Conservation (phyloP, 129 eudicot genomes). For the Arctium lappa region DNA sequence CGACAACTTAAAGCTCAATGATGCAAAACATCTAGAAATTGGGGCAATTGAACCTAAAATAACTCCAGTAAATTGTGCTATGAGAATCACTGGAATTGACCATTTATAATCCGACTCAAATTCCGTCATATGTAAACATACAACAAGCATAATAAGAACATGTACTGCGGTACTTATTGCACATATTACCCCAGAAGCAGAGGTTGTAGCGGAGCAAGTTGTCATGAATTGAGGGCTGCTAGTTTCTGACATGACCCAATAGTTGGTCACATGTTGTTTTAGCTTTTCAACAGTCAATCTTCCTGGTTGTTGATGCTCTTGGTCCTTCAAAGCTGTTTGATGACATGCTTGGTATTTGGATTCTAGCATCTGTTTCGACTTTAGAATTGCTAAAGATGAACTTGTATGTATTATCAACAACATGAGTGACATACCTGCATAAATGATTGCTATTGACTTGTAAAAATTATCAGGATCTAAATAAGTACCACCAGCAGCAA, state of each 20-base stretch:
- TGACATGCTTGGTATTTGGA: constrained; percentile 1
- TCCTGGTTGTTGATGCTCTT: neutral
- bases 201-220: neutral
- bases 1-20: constrained; percentile 1
- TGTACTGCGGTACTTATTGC: neutral
- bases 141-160: neutral
- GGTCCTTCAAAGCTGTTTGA: neutral
- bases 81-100: neutral
- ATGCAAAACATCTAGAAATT: constrained; percentile 10
- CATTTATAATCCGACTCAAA: neutral
- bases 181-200: too few relatives aligned
- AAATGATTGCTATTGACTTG: neutral
- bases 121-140: too few relatives aligned
- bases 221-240: constrained; percentile 26
- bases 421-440: neutral
- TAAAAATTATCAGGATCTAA: neutral
- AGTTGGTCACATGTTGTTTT: constrained; percentile 3
- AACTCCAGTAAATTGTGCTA: neutral
- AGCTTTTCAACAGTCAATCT: constrained; percentile 7
- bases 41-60: too few relatives aligned
- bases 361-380: constrained; percentile 4
- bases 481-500: too few relatives aligned
- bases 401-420: neutral
- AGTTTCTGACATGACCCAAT: constrained; percentile 34
- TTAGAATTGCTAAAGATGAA: constrained; percentile 20